A percentile compares a stretch with the other conserved stretches of the same genome.
Evolutionary conservation across 768 basidiomycete genomes (phyloP).

Genomic region (Termitomyces sp.): DNA sequence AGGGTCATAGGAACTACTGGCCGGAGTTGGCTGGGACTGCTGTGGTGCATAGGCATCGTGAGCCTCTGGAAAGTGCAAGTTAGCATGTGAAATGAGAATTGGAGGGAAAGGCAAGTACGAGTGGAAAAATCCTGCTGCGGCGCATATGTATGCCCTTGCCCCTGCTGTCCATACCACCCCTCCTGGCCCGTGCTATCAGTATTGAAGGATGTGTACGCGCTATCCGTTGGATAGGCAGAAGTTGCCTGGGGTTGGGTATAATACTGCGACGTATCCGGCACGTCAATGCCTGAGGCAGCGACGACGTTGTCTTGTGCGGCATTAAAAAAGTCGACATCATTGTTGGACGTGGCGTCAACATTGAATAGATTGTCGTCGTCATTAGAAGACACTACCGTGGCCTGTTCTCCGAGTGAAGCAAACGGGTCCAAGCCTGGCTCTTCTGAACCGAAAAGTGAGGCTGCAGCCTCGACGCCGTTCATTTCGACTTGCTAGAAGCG

Average conservation of each 20-base stretch:
- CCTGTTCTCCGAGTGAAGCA: slow-evolving; percentile 46
- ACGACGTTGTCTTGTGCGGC: neutral
- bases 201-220: slow-evolving; percentile 5
- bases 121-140: slow-evolving; percentile 11
- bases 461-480: slow-evolving; percentile 73
- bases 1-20: slow-evolving; percentile 25
- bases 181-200: slow-evolving; percentile 18
- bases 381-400: slow-evolving; percentile 18
- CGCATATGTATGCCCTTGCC: slow-evolving; percentile 22
- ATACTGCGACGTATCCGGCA: slow-evolving; percentile 15
- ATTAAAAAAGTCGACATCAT: slow-evolving; percentile 7
- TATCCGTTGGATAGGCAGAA: slow-evolving; percentile 8
- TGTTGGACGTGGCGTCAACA: slow-evolving; percentile 8
- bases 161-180: slow-evolving; percentile 26
- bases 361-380: slow-evolving; percentile 15
- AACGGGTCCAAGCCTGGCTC: slow-evolving; percentile 64
- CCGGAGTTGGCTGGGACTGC: neutral
- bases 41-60: slow-evolving; percentile 9
- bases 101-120: slow-evolving; percentile 6
- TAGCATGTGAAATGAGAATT: neutral
- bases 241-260: slow-evolving; percentile 17
- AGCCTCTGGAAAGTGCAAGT: slow-evolving; percentile 4
- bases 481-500: slow-evolving; percentile 27
- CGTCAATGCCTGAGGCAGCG: neutral
- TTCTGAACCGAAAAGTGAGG: slow-evolving; percentile 73